Percentiles rank a stretch among this genome's conserved stretches.
Evolutionary conservation across 2,329 filamentous ascomycete genomes (phyloP).

Genomic region (Fusarium protoensiforme): DNA sequence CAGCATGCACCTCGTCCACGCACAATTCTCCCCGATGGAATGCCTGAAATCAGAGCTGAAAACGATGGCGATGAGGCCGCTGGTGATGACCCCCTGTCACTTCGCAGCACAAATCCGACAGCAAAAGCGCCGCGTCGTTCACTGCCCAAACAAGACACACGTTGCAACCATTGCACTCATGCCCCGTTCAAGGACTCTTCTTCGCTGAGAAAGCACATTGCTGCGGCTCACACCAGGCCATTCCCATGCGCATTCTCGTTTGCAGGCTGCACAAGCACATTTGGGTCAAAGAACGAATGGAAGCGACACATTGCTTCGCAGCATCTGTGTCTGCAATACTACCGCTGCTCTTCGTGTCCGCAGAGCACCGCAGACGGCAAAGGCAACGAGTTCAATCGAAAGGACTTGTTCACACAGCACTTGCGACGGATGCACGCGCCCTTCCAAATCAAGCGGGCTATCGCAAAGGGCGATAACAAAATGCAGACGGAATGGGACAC

Average conservation of each 20-base stretch:
- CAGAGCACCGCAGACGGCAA: constrained; percentile 65
- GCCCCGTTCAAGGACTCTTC: constrained; percentile 75
- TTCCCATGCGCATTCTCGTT: constrained; percentile 89
- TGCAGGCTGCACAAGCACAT: constrained; percentile 85
- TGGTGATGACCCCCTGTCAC: constrained; percentile 32
- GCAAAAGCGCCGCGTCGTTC: constrained; percentile 59
- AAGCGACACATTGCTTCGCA: constrained; percentile 94
- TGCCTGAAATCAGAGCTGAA: constrained; percentile 46
- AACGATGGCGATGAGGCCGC: constrained; percentile 53
- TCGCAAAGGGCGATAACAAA: constrained; percentile 68
- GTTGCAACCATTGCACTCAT: constrained; percentile 71
- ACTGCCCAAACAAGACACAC: constrained; percentile 69
- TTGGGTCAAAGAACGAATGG: constrained; percentile 97
- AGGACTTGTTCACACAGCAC: constrained; percentile 96
- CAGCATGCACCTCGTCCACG: constrained; percentile 45
- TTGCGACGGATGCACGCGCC: constrained; percentile 92
- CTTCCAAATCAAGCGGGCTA: constrained; percentile 69
- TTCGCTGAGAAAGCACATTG: constrained; percentile 73
- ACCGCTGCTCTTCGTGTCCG: constrained; percentile 71
- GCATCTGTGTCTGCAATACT: constrained; percentile 78
- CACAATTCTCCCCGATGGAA: constrained; percentile 54
- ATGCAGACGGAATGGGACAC: constrained; percentile 72
- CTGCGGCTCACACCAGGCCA: constrained; percentile 74
- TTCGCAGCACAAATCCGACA: constrained; percentile 39
- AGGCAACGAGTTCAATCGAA: constrained; percentile 86